A percentile compares a stretch with the other conserved stretches of the same genome.
Evolutionary conservation across 495 filamentous ascomycete genomes (phyloP).

Genomic region (Pyrenopolyporus hunteri): DNA sequence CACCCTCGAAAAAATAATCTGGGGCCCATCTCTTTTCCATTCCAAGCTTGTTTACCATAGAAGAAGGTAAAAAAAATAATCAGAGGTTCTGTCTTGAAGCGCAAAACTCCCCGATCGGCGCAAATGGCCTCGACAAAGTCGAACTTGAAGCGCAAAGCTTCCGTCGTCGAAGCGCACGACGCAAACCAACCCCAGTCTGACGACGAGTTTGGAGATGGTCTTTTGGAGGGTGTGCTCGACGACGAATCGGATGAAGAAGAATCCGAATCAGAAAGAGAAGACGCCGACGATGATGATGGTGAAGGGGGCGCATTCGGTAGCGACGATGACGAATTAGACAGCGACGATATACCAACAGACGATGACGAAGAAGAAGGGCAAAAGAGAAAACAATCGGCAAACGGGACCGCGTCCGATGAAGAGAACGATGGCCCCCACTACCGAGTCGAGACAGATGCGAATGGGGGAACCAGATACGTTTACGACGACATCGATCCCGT

Average conservation of each 20-base stretch:
- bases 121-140: slow-evolving; percentile 49
- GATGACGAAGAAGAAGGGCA: slow-evolving; percentile 57
- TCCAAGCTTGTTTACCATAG: slow-evolving; percentile 11
- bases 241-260: slow-evolving; percentile 52
- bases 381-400: slow-evolving; percentile 42
- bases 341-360: slow-evolving; percentile 65
- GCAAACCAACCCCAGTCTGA: slow-evolving; percentile 58
- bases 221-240: slow-evolving; percentile 68
- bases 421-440: slow-evolving; percentile 61
- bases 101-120: slow-evolving; percentile 2
- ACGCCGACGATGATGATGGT: slow-evolving; percentile 42
- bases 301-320: slow-evolving; percentile 54
- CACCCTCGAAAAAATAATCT: slow-evolving; percentile 34
- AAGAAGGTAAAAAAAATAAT: background rate
- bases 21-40: background rate
- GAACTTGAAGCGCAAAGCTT: slow-evolving; percentile 54
- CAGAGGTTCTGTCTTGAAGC: background rate
- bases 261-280: slow-evolving; percentile 46
- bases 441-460: slow-evolving; percentile 61
- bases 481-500: slow-evolving; percentile 92
- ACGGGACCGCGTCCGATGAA: slow-evolving; percentile 38
- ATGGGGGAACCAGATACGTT: slow-evolving; percentile 58
- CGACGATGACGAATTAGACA: slow-evolving; percentile 58
- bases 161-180: slow-evolving; percentile 42
- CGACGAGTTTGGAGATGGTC: slow-evolving; percentile 67